Conservation (phyloP, 2,329 filamentous ascomycete genomes). For the Exophiala oligosperma region DNA sequence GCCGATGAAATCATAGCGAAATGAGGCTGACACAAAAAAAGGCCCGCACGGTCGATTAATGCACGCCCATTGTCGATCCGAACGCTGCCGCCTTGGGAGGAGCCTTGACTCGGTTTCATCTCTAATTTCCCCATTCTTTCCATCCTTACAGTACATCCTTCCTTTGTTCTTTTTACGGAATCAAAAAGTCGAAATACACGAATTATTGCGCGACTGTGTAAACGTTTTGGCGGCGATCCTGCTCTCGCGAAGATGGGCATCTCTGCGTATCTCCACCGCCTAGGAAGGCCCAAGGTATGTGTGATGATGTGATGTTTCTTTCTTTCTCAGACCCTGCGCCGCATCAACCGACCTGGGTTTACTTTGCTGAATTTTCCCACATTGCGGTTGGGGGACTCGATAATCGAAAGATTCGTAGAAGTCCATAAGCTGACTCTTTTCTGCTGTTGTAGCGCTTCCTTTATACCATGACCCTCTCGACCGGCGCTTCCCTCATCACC, state of each 20-base stretch:
- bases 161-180: neutral
- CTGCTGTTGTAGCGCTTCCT: slow-evolving; percentile 67
- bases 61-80: neutral
- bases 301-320: neutral
- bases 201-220: neutral
- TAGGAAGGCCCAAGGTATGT: slow-evolving; percentile 50
- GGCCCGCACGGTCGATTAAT: neutral
- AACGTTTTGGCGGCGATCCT: no score
- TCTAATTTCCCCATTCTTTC: neutral
- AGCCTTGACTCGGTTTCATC: neutral
- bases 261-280: slow-evolving; percentile 44
- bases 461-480: slow-evolving; percentile 81
- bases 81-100: neutral
- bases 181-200: no score
- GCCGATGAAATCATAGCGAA: neutral
- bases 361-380: slow-evolving; percentile 2
- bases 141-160: neutral
- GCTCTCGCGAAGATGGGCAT: slow-evolving; percentile 29
- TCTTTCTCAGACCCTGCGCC: neutral
- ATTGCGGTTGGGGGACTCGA: no score
- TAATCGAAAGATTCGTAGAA: no score
- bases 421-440: slow-evolving; percentile 1
- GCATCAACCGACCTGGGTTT: neutral
- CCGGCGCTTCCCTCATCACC: slow-evolving; percentile 81
- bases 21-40: neutral